Evolutionary conservation across 169 alveolate genomes (phyloP).

Genomic region (Plasmodium berghei): DNA sequence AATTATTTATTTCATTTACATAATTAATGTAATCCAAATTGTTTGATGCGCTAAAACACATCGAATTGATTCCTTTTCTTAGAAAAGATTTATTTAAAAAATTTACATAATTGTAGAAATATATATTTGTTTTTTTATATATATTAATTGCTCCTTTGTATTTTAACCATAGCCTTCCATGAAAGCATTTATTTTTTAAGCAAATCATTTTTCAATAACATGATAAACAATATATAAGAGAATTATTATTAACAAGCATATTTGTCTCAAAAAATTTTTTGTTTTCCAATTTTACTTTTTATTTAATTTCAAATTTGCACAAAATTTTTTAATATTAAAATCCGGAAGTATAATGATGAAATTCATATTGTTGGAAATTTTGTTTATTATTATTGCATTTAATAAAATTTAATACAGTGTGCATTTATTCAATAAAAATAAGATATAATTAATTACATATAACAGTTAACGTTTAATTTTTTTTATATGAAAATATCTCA

Average conservation of each 20-base stretch:
- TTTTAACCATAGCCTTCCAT: slow-evolving; percentile 19
- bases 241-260: not conserved
- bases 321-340: not conserved
- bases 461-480: too few species aligned
- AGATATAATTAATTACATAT: too few species aligned
- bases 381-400: too few species aligned
- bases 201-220: slow-evolving; percentile 44
- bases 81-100: slow-evolving; percentile 32
- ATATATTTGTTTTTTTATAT: slow-evolving; percentile 28
- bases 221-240: slow-evolving; percentile 7
- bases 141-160: slow-evolving; percentile 22
- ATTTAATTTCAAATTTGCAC: not conserved
- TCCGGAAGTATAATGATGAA: too few species aligned
- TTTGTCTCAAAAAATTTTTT: not conserved
- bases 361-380: too few species aligned
- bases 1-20: slow-evolving; percentile 60
- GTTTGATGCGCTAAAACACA: slow-evolving; percentile 32
- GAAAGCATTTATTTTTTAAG: slow-evolving; percentile 40
- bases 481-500: not conserved
- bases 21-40: slow-evolving; percentile 58
- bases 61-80: slow-evolving; percentile 5
- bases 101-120: slow-evolving; percentile 46
- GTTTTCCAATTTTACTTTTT: not conserved
- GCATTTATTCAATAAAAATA: too few species aligned
- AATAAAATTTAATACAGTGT: too few species aligned